A percentile compares a stretch with the other conserved stretches of the same genome.
These are phyloP conservation scores for Coffea eugenioides DNA, from an alignment of 257 asterid genomes.

Conservation along the genomic window DNA sequence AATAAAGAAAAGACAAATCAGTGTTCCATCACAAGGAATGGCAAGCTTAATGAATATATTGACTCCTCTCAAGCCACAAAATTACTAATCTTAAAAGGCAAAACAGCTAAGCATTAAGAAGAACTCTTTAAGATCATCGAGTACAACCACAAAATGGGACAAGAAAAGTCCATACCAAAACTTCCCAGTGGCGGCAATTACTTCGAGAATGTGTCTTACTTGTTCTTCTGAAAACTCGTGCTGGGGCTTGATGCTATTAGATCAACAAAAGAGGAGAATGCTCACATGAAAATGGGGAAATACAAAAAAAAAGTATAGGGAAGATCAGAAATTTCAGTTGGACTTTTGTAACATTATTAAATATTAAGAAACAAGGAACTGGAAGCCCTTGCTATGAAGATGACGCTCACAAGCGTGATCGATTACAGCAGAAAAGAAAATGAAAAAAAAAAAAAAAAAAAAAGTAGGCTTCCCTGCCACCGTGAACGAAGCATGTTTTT, in stretches of 20 bases:
- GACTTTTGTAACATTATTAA: not conserved
- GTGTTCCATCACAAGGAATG: not conserved
- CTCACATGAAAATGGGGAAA: not conserved
- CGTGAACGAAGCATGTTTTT: not conserved
- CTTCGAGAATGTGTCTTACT: slow-evolving; percentile 47
- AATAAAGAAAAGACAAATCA: not conserved
- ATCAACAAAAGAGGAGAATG: not conserved
- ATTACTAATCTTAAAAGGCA: not conserved
- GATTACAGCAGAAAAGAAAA: not conserved
- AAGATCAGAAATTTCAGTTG: not conserved
- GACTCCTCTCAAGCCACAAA: not conserved
- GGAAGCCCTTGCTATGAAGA: not conserved
- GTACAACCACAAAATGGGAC: slow-evolving; percentile 1
- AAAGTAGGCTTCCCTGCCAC: not conserved
- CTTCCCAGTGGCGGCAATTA: slow-evolving; percentile 75
- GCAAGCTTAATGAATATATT: not conserved
- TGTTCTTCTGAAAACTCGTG: slow-evolving; percentile 46
- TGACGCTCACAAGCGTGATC: not conserved
- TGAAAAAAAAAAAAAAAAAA: too few relatives aligned
- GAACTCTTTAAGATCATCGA: not conserved
- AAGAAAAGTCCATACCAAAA: slow-evolving; percentile 52
- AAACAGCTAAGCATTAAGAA: not conserved
- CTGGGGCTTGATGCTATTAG: slow-evolving; percentile 33
- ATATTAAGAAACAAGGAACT: not conserved
- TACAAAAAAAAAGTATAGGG: not conserved